Evolutionary conservation across 192 early-diverging fungal species (phyloP), one percentile per base, ranked within the genome.

Genomic region (Phycomyces nitens): DNA sequence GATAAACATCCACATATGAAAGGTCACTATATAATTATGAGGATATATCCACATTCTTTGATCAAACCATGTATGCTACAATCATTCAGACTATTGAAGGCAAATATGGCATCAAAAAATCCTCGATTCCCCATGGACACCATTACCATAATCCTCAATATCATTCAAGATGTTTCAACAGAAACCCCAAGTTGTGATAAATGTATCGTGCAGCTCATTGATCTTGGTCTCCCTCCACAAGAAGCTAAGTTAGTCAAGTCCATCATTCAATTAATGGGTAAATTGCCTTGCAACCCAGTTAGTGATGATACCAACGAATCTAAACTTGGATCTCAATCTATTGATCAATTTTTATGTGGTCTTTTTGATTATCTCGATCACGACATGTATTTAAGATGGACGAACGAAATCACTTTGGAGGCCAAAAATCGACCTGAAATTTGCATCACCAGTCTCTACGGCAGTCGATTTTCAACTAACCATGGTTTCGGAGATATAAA

Each of bases 51-150:
- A 40, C 47, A 40, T 53, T 53, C 23, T 62, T 52, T 52, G 22
- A 62, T 26, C 47, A 62, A 52, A 29, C 5, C 49, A 52, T 29
- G 20, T 8, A 53, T 29, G 5, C 27, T 16, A 39, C 61, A 63
- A 41, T 53, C 23, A 53, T 53, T 27, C 4, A 55, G n/a, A n/a
- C n/a, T n/a, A 62, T 60, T 22, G 58, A 60, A 11, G 41, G 41
- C 24, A 60, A 49, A 38, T 56, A 64, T 64, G 63, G 41, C 8
- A 53, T 64, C 38, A 64, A 47, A 64, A 64, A 47, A 40, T n/a
- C 62, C 53, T 55, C 52, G 12, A 24, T 23, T 64, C 29, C 20
- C 52, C n/a, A 55, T 64, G 29, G 53, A 53, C 3, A 55, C 39
- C 29, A 55, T 54, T n/a, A 53, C 53, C 53, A 64, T 40, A 38